phyloP scores from a whole-genome alignment of 164 flowering plant species.

The Vitis labrusca region DNA sequence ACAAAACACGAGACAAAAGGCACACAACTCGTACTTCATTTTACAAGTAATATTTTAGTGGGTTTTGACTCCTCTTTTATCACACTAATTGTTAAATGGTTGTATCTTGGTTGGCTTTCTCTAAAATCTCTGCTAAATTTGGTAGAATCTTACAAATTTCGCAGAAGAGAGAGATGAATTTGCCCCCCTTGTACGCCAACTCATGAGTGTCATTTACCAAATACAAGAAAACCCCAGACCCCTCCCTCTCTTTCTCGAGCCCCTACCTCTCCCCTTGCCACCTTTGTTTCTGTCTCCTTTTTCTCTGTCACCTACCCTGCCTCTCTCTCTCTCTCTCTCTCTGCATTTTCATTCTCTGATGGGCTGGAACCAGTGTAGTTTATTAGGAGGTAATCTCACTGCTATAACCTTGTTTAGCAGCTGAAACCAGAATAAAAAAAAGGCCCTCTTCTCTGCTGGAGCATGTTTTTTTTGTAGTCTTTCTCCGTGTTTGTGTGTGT shows the following conservation, averaged over 20 bases:
- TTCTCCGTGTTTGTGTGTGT: neutral
- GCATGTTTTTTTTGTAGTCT: too few species aligned
- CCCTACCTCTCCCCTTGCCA: constrained; percentile 27
- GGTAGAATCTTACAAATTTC: neutral
- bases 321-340: constrained; percentile 4
- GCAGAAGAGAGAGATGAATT: neutral
- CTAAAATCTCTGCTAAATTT: constrained; percentile 14
- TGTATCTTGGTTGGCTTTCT: neutral
- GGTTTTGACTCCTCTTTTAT: constrained; percentile 50
- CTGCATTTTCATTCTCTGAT: neutral
- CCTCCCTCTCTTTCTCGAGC: constrained; percentile 40
- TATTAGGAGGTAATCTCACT: neutral
- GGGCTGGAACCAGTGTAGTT: neutral
- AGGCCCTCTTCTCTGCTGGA: too few species aligned
- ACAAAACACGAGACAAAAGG: too few species aligned
- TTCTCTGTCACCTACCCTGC: constrained; percentile 3
- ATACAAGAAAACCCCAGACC: constrained; percentile 4
- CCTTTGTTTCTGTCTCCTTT: constrained; percentile 8
- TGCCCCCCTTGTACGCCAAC: neutral
- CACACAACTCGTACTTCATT: neutral
- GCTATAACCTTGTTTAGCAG: neutral
- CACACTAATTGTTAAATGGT: constrained; percentile 15
- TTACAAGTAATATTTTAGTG: constrained; percentile 1
- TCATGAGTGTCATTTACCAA: constrained; percentile 10
- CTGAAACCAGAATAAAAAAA: too few species aligned